Conservation (phyloP, 768 basidiomycete species). For the Infundibulicybe gibba region DNA sequence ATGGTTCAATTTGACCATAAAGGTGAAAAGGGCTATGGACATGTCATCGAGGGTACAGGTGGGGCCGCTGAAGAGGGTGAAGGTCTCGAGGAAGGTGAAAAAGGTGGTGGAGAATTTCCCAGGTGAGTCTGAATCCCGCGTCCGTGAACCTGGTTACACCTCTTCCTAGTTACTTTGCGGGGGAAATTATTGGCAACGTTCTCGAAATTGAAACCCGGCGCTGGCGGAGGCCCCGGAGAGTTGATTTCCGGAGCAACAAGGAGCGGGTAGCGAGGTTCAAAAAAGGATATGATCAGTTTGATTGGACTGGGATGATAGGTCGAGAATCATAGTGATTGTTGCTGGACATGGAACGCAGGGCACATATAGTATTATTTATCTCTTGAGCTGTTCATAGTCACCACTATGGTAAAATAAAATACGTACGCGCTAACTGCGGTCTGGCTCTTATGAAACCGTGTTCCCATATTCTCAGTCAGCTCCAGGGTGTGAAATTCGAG, state of each 20-base stretch:
- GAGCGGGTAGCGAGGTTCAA: constrained; percentile 69
- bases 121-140: constrained; percentile 43
- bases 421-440: no score
- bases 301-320: constrained; percentile 79
- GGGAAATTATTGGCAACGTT: constrained; percentile 91
- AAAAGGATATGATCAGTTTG: constrained; percentile 71
- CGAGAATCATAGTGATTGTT: constrained; percentile 12
- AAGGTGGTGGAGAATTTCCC: constrained; percentile 90
- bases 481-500: no score
- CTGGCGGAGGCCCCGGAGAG: constrained; percentile 78
- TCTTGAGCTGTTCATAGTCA: neutral
- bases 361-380: neutral
- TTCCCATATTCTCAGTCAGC: no score
- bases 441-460: no score
- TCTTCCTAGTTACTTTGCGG: constrained; percentile 78
- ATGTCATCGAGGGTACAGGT: constrained; percentile 91
- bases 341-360: neutral
- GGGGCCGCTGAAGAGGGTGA: constrained; percentile 28
- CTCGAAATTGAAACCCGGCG: constrained; percentile 81
- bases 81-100: constrained; percentile 79
- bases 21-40: constrained; percentile 96
- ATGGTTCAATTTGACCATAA: constrained; percentile 99
- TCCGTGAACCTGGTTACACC: constrained; percentile 2
- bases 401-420: no score
- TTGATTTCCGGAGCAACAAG: constrained; percentile 69